These are phyloP conservation scores for Sphaerosporella brunnea DNA, from an alignment of 495 filamentous ascomycete genomes.

Conservation along the genomic window DNA sequence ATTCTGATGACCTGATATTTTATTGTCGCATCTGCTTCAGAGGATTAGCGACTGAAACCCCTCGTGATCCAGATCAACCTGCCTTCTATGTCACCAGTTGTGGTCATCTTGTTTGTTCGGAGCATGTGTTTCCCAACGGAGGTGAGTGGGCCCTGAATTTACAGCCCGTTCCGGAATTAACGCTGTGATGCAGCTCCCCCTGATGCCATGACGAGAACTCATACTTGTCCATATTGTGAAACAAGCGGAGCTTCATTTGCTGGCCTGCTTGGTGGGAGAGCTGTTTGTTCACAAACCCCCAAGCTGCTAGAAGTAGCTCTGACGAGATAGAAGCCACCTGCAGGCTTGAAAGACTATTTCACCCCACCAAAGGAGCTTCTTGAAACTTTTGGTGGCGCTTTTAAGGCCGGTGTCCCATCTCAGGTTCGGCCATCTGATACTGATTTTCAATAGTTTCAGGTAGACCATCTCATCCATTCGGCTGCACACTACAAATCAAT, in stretches of 20 bases:
- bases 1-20: conserved; percentile 10
- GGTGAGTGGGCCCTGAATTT: no score
- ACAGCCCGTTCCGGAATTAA: no score
- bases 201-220: conserved; percentile 13
- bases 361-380: conserved; percentile 20
- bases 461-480: conserved; percentile 16
- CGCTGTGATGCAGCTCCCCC: conserved; percentile 10
- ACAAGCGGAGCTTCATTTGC: conserved; percentile 18
- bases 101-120: conserved; percentile 21
- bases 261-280: conserved; percentile 18
- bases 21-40: conserved; percentile 21
- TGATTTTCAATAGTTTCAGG: conserved; percentile 16
- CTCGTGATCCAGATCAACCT: neutral
- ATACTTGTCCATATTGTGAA: conserved; percentile 20
- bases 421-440: neutral
- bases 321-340: conserved; percentile 12
- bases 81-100: conserved; percentile 22
- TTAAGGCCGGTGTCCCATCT: conserved; percentile 11
- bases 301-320: conserved; percentile 1
- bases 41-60: neutral
- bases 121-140: conserved; percentile 17
- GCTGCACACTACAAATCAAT: conserved; percentile 19
- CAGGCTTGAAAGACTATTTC: conserved; percentile 20
- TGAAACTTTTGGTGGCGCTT: conserved; percentile 21
- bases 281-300: conserved; percentile 11